phyloP scores from a whole-genome alignment of 2,329 filamentous ascomycete species.

The Sporothrix dimorphospora region DNA sequence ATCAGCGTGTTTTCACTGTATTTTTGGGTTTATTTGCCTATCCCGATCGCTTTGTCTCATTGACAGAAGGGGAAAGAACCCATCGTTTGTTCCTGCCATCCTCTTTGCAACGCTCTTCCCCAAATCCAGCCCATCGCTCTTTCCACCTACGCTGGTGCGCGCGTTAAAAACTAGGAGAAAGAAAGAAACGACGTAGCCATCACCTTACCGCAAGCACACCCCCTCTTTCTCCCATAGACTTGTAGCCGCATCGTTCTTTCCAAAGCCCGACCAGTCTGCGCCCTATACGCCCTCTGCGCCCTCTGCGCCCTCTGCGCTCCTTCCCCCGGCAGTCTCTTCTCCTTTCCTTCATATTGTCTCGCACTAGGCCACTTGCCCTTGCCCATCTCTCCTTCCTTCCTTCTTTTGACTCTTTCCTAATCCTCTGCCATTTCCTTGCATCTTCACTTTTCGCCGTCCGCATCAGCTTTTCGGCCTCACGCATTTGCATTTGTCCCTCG shows the following conservation, averaged over 20 bases:
- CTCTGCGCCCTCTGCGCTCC: not conserved
- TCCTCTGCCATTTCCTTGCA: not conserved
- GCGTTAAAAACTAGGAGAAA: not conserved
- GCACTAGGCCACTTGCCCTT: not conserved
- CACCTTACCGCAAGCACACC: not conserved
- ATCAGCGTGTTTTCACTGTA: not conserved
- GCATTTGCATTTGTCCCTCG: not conserved
- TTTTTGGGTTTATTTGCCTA: not conserved
- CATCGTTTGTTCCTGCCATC: not conserved
- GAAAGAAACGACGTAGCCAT: not conserved
- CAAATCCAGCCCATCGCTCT: not conserved
- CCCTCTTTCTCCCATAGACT: not conserved
- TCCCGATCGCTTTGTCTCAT: not conserved
- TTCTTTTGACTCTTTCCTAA: not conserved
- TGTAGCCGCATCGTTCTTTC: conserved; percentile 2
- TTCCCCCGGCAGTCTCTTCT: not conserved
- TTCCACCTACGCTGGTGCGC: not conserved
- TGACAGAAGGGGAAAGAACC: not conserved
- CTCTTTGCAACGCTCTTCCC: not conserved
- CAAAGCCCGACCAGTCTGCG: not conserved
- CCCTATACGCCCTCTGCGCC: too few species aligned
- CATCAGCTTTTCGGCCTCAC: not conserved
- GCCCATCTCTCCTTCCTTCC: not conserved
- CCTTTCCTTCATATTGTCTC: conserved; percentile 11
- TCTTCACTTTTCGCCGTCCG: not conserved